phyloP scores from a whole-genome alignment of 345 rosid species.

The Streptanthus diversifolius region DNA sequence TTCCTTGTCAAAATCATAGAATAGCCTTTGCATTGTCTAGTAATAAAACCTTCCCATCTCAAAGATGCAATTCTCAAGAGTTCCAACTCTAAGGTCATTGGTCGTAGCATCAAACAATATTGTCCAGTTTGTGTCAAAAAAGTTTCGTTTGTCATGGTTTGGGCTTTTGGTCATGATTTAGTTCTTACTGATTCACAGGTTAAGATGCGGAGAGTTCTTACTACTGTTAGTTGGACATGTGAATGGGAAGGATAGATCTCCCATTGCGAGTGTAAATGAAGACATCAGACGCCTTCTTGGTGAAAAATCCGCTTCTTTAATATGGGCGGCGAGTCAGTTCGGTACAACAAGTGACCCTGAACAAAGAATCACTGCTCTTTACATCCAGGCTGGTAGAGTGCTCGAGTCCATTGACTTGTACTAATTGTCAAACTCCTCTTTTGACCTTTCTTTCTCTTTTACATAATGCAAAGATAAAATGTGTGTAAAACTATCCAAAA shows the following conservation, averaged over 20 bases:
- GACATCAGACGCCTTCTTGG: constrained; percentile 85
- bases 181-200: constrained; percentile 39
- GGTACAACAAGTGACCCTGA: constrained; percentile 85
- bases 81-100: background rate
- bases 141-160: background rate
- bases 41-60: background rate
- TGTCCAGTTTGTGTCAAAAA: background rate
- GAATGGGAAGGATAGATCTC: constrained; percentile 72
- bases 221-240: constrained; percentile 83
- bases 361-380: constrained; percentile 77
- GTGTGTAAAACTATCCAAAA: background rate
- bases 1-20: background rate
- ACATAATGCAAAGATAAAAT: background rate
- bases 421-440: constrained; percentile 20
- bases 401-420: constrained; percentile 84
- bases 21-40: constrained; percentile 1
- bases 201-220: constrained; percentile 97
- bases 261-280: constrained; percentile 80
- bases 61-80: background rate
- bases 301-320: constrained; percentile 86
- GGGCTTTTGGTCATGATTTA: background rate
- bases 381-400: constrained; percentile 90
- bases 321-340: constrained; percentile 98
- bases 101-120: background rate
- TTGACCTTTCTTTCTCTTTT: background rate